A percentile compares a stretch with the other conserved stretches of the same genome.
Conservation (phyloP, 352 stramenopile species). For the Aphanomyces stellatus region DNA sequence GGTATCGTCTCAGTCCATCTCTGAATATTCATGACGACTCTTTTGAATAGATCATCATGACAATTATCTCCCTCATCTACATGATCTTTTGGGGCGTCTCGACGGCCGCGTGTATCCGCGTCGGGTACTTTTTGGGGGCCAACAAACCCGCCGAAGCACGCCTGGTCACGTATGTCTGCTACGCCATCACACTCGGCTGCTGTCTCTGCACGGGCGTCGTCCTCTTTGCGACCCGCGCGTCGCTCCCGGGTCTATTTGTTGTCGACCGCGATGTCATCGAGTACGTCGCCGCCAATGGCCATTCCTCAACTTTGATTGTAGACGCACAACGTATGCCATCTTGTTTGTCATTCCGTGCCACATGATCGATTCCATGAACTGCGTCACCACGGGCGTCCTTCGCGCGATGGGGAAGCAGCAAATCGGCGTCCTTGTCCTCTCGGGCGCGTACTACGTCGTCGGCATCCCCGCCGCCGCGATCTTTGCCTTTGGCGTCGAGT, state of each 20-base stretch:
- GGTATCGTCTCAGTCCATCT: conserved; percentile 20
- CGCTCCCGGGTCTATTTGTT: conserved; percentile 35
- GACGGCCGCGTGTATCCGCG: conserved; percentile 46
- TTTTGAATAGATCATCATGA: conserved; percentile 27
- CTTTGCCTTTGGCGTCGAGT: conserved; percentile 36
- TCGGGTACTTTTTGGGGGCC: conserved; percentile 52
- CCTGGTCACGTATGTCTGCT: conserved; percentile 35
- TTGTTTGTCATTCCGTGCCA: conserved; percentile 37
- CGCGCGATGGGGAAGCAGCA: conserved; percentile 51
- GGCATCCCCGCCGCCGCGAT: conserved; percentile 56
- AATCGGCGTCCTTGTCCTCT: conserved; percentile 47
- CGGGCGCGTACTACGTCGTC: conserved; percentile 65
- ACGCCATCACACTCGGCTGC: conserved; percentile 31
- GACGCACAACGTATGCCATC: conserved; percentile 32
- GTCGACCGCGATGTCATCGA: conserved; percentile 22
- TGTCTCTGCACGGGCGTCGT: conserved; percentile 29
- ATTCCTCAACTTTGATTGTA: neutral
- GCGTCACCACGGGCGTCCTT: conserved; percentile 56
- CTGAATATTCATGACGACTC: neutral
- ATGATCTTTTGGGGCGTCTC: conserved; percentile 51
- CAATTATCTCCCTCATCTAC: conserved; percentile 52
- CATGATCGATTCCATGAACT: conserved; percentile 43
- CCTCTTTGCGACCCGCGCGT: conserved; percentile 30
- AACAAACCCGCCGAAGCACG: conserved; percentile 36
- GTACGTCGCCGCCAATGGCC: conserved; percentile 14